Conservation (phyloP, 75 land plant genomes). For the Cupressus sempervirens region DNA sequence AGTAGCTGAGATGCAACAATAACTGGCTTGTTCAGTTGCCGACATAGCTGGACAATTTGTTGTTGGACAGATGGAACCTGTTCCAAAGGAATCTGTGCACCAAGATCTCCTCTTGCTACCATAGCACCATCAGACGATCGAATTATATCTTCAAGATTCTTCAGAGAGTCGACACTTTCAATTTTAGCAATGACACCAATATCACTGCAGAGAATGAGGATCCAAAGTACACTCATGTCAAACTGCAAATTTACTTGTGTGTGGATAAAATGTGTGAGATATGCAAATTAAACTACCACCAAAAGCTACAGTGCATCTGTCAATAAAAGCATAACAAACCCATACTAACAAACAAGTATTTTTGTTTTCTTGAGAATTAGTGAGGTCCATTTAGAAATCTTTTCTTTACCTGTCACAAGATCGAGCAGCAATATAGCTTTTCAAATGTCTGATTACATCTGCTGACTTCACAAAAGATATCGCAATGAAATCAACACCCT, state of each 20-base stretch:
- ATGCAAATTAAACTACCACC: background rate
- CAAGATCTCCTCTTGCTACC: constrained; percentile 84
- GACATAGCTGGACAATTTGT: constrained; percentile 42
- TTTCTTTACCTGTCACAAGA: constrained; percentile 17
- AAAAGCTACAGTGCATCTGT: background rate
- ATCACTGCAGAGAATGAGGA: constrained; percentile 21
- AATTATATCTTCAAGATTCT: constrained; percentile 54
- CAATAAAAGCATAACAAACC: background rate
- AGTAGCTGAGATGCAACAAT: constrained; percentile 82
- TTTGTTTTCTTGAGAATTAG: background rate
- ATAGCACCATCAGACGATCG: constrained; percentile 77
- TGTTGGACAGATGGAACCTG: constrained; percentile 70
- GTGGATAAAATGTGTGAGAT: background rate
- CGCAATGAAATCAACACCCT: constrained; percentile 41
- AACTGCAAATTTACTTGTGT: background rate
- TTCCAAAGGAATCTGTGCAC: constrained; percentile 74
- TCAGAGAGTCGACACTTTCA: constrained; percentile 52
- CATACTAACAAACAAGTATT: background rate
- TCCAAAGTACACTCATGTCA: constrained; percentile 1
- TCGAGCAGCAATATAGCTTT: constrained; percentile 28
- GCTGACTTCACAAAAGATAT: constrained; percentile 41
- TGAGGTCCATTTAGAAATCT: background rate
- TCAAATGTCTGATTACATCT: constrained; percentile 35
- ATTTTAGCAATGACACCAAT: constrained; percentile 66
- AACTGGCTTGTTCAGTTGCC: constrained; percentile 77